These are phyloP conservation scores for Puccinia horiana DNA, from an alignment of 1,284 basidiomycete species.

Conservation along the genomic window DNA sequence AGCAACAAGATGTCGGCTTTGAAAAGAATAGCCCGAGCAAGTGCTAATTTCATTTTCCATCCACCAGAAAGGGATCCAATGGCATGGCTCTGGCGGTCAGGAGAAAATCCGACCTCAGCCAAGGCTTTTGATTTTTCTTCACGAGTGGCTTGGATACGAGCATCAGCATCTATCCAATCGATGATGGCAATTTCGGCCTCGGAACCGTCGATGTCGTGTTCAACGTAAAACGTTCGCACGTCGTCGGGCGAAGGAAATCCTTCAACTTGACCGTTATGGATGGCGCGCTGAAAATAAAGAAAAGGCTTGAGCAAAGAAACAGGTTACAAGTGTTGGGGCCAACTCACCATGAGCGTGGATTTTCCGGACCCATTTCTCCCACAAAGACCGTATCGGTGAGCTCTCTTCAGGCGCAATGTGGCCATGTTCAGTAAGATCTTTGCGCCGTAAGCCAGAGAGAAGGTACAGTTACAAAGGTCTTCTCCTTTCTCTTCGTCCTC, in stretches of 20 bases:
- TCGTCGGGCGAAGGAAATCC: slow-evolving; percentile 94
- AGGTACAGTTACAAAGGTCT: slow-evolving; percentile 96
- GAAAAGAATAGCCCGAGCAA: slow-evolving; percentile 98
- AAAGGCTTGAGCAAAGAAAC: slow-evolving; percentile 66
- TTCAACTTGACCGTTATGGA: slow-evolving; percentile 76
- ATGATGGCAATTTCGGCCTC: slow-evolving; percentile 89
- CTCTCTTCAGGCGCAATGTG: slow-evolving; percentile 92
- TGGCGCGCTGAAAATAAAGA: slow-evolving; percentile 52
- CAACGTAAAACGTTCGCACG: slow-evolving; percentile 97
- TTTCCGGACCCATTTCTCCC: slow-evolving; percentile 98
- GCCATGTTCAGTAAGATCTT: slow-evolving; percentile 97
- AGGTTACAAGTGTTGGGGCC: slow-evolving; percentile 56
- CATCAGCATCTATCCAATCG: slow-evolving; percentile 81
- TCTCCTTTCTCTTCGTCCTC: slow-evolving; percentile 96
- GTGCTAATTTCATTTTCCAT: slow-evolving; percentile 99
- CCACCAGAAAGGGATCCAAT: slow-evolving; percentile 95
- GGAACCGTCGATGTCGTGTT: slow-evolving; percentile 95
- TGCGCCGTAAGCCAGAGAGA: slow-evolving; percentile 96
- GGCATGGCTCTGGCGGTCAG: slow-evolving; percentile 77
- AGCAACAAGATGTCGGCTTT: slow-evolving; percentile 95
- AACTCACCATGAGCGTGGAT: slow-evolving; percentile 93
- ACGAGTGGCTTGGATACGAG: slow-evolving; percentile 74
- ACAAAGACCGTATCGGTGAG: slow-evolving; percentile 96
- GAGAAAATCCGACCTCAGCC: slow-evolving; percentile 84
- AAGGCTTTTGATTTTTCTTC: slow-evolving; percentile 78